Conservation (phyloP, 495 filamentous ascomycete genomes). For the Aspergillus nanangensis region DNA sequence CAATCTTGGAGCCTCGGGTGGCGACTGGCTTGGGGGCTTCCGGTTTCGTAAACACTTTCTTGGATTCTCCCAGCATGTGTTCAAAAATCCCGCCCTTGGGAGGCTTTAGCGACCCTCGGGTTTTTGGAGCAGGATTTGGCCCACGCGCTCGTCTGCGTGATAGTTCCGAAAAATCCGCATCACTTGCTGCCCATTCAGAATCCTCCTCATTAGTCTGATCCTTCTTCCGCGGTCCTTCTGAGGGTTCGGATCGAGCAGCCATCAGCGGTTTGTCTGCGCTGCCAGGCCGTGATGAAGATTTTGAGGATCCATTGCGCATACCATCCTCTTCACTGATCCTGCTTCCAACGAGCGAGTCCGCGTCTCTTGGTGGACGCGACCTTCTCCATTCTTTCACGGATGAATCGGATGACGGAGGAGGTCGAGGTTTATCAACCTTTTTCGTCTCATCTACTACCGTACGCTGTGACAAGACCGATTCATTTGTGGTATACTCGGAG, state of each 20-base stretch:
- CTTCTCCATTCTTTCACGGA: slow-evolving; percentile 15
- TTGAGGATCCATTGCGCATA: slow-evolving; percentile 7
- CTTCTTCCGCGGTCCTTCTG: slow-evolving; percentile 20
- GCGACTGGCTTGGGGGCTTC: slow-evolving; percentile 42
- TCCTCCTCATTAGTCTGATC: slow-evolving; percentile 28
- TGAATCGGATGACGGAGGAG: slow-evolving; percentile 8
- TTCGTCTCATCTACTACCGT: slow-evolving; percentile 13
- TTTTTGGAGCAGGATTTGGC: slow-evolving; percentile 4
- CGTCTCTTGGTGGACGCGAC: slow-evolving; percentile 14
- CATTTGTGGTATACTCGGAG: slow-evolving; percentile 39
- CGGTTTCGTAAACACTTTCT: slow-evolving; percentile 50
- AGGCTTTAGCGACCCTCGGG: slow-evolving; percentile 20
- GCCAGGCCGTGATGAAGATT: slow-evolving; percentile 12
- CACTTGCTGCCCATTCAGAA: slow-evolving; percentile 37
- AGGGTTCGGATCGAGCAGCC: slow-evolving; percentile 19
- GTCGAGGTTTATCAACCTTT: slow-evolving; percentile 16
- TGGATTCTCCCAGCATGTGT: slow-evolving; percentile 48
- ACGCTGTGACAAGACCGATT: slow-evolving; percentile 17
- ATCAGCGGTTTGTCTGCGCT: slow-evolving; percentile 11
- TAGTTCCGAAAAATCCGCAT: slow-evolving; percentile 42
- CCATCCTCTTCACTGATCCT: slow-evolving; percentile 12
- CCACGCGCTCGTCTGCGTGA: slow-evolving; percentile 37
- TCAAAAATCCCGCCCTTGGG: slow-evolving; percentile 46
- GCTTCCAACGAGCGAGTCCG: slow-evolving; percentile 15
- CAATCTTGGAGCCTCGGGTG: slow-evolving; percentile 53